Conservation (phyloP, 257 asterid genomes). For the Thymus mandschuricus region DNA sequence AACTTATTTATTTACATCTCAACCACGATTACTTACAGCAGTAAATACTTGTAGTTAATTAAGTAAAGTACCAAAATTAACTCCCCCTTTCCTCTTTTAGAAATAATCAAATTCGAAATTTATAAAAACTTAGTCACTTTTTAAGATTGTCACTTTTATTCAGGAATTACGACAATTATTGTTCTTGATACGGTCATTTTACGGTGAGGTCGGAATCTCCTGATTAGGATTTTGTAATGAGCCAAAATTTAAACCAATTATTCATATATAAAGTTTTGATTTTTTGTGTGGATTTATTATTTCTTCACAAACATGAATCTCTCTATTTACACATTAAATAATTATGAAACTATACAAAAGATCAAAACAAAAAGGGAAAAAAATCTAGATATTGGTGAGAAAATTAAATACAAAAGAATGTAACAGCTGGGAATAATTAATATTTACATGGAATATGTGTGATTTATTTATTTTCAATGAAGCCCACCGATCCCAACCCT, state of each 20-base stretch:
- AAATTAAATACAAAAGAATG: slow-evolving; percentile 6
- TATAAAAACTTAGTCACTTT: too few species aligned
- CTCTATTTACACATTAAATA: neutral
- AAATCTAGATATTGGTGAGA: slow-evolving; percentile 12
- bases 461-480: slow-evolving; percentile 35
- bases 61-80: neutral
- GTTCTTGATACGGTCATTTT: too few species aligned
- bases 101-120: too few species aligned
- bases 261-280: too few species aligned
- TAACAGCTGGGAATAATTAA: slow-evolving; percentile 38
- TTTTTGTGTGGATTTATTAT: too few species aligned
- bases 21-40: neutral
- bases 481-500: slow-evolving; percentile 1
- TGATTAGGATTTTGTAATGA: too few species aligned
- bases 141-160: too few species aligned
- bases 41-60: neutral
- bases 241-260: too few species aligned
- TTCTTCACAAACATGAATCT: neutral
- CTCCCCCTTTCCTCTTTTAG: neutral
- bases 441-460: slow-evolving; percentile 42
- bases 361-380: neutral
- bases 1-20: neutral
- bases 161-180: too few species aligned
- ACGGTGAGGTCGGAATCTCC: too few species aligned
- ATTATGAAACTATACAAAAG: neutral